A percentile compares a stretch with the other conserved stretches of the same genome.
These are phyloP conservation scores for Pythium scleroteichum DNA, from an alignment of 352 stramenopile genomes.

Conservation along the genomic window DNA sequence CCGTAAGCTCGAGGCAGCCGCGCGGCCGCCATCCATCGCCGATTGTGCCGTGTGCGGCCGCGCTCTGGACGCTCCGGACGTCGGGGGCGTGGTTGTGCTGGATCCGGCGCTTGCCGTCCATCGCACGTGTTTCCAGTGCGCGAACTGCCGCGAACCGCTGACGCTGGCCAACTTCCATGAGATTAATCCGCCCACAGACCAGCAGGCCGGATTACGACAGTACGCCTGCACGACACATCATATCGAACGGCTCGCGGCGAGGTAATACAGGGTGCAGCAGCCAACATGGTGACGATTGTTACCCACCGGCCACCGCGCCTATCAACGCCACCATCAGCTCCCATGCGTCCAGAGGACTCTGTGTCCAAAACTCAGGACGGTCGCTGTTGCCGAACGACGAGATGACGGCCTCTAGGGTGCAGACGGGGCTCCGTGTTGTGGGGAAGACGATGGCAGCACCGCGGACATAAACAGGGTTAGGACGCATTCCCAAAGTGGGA, in stretches of 20 bases:
- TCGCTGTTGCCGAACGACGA: background rate
- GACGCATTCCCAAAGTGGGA: background rate
- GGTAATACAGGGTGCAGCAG: too few relatives aligned
- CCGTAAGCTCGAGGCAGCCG: too few relatives aligned
- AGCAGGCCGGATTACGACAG: too few relatives aligned
- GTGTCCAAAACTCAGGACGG: background rate
- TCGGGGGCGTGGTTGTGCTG: too few relatives aligned
- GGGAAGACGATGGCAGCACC: background rate
- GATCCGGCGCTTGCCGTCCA: conserved; percentile 2
- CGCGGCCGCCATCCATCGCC: too few relatives aligned
- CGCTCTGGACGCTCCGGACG: too few relatives aligned
- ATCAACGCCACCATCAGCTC: background rate
- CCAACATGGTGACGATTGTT: background rate
- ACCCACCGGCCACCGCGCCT: background rate
- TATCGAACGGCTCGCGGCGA: too few relatives aligned
- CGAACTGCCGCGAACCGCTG: too few relatives aligned
- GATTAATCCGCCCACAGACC: too few relatives aligned
- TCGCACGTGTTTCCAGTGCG: background rate
- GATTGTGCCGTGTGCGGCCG: too few relatives aligned
- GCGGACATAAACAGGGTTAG: background rate
- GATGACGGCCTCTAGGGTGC: background rate
- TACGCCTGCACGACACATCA: too few relatives aligned
- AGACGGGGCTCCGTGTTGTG: background rate
- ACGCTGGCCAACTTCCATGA: too few relatives aligned
- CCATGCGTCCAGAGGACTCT: background rate